These are phyloP conservation scores for Tylopilus plumbeoviolaceoides DNA, from an alignment of 768 basidiomycete genomes.

Conservation along the genomic window DNA sequence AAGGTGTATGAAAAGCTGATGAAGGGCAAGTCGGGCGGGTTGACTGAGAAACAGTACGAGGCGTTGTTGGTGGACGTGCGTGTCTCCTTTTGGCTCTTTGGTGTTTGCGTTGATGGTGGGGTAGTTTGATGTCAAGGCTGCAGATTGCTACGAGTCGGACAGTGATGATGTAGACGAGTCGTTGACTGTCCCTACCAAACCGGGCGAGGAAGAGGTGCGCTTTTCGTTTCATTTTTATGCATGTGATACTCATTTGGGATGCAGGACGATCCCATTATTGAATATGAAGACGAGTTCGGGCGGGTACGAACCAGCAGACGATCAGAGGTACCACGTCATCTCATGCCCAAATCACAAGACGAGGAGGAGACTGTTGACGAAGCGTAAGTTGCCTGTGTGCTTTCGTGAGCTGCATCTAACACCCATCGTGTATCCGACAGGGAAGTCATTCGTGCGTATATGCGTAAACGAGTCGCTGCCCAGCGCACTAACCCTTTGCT, in stretches of 20 bases:
- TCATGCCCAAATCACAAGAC: slow-evolving; percentile 44
- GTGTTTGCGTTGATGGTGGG: neutral
- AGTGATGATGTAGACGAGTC: slow-evolving; percentile 81
- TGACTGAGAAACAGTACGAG: slow-evolving; percentile 72
- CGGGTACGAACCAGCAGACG: slow-evolving; percentile 62
- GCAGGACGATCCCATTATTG: slow-evolving; percentile 74
- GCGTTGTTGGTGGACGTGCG: slow-evolving; percentile 74
- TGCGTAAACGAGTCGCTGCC: neutral
- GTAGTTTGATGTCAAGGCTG: slow-evolving; percentile 64
- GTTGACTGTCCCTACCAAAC: slow-evolving; percentile 49
- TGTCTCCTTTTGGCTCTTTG: neutral
- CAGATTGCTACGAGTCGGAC: slow-evolving; percentile 56
- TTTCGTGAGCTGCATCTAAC: slow-evolving; percentile 1
- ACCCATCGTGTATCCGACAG: slow-evolving; percentile 30
- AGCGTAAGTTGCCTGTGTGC: slow-evolving; percentile 39
- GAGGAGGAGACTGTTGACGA: slow-evolving; percentile 44
- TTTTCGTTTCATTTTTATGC: neutral
- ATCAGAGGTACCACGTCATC: slow-evolving; percentile 74
- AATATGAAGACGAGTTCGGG: slow-evolving; percentile 87
- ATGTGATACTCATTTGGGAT: neutral
- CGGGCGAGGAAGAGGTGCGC: slow-evolving; percentile 38
- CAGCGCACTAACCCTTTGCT: slow-evolving; percentile 2
- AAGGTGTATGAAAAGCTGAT: slow-evolving; percentile 75
- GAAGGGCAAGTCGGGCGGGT: slow-evolving; percentile 74
- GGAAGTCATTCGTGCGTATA: slow-evolving; percentile 52